These are phyloP conservation scores for Peziza echinospora DNA, from an alignment of 495 filamentous ascomycete genomes.

Conservation along the genomic window DNA sequence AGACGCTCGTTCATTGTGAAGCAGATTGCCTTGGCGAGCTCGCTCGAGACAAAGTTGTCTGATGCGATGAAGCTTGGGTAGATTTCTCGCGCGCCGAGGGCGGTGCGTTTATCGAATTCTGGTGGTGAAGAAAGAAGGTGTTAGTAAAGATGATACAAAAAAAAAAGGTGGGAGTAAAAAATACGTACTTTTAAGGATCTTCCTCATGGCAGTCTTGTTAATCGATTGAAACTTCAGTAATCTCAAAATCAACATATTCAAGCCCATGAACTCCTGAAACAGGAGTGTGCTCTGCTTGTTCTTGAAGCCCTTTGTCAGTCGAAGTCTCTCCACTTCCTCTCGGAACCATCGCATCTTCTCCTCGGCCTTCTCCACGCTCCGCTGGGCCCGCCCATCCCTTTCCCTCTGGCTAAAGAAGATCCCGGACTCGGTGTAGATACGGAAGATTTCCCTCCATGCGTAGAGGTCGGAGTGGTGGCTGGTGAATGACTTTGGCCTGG, in stretches of 20 bases:
- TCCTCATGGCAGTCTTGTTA: constrained; percentile 43
- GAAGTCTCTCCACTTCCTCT: constrained; percentile 30
- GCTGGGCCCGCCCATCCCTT: constrained; percentile 29
- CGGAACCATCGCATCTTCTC: constrained; percentile 38
- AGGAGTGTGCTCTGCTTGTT: constrained; percentile 32
- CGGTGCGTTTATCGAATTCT: constrained; percentile 67
- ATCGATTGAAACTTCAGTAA: constrained; percentile 54
- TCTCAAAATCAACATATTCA: constrained; percentile 42
- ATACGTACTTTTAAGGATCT: constrained; percentile 54
- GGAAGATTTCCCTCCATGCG: constrained; percentile 51
- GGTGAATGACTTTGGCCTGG: constrained; percentile 32
- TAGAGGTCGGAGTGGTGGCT: constrained; percentile 38
- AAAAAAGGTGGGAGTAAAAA: neutral
- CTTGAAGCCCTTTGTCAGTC: constrained; percentile 34
- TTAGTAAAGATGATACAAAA: neutral
- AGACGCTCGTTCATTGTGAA: constrained; percentile 41
- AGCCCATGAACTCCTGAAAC: constrained; percentile 36
- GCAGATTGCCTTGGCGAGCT: constrained; percentile 43
- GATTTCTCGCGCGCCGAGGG: constrained; percentile 32
- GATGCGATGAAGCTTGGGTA: constrained; percentile 32
- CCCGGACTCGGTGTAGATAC: constrained; percentile 43
- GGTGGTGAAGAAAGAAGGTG: neutral
- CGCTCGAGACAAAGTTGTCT: constrained; percentile 29
- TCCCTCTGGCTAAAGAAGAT: constrained; percentile 54
- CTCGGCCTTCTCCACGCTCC: constrained; percentile 30